Conservation (phyloP, 2,329 filamentous ascomycete genomes). For the Elsinoe ampelina region DNA sequence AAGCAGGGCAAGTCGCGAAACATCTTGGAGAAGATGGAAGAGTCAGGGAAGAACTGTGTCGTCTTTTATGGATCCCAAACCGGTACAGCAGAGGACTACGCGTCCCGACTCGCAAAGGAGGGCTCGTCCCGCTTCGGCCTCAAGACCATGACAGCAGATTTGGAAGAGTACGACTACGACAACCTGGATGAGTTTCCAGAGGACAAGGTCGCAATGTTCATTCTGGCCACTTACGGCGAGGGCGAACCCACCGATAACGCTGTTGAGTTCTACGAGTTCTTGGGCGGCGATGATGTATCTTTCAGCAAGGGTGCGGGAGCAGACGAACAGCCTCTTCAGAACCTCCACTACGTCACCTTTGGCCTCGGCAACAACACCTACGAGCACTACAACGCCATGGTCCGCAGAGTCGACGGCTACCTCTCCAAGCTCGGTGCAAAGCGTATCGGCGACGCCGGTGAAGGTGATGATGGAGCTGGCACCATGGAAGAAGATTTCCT, state of each 20-base stretch:
- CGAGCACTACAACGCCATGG: constrained; percentile 94
- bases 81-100: constrained; percentile 96
- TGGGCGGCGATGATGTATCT: constrained; percentile 67
- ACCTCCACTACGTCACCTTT: constrained; percentile 76
- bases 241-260: constrained; percentile 98
- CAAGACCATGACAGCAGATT: constrained; percentile 95
- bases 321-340: constrained; percentile 63
- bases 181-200: constrained; percentile 80
- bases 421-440: constrained; percentile 73
- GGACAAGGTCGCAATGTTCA: constrained; percentile 90
- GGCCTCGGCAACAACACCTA: constrained; percentile 41
- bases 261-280: constrained; percentile 97
- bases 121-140: constrained; percentile 92
- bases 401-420: constrained; percentile 77
- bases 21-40: constrained; percentile 91
- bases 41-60: constrained; percentile 91
- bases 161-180: constrained; percentile 96
- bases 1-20: constrained; percentile 82
- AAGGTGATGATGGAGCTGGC: constrained; percentile 94
- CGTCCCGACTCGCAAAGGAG: constrained; percentile 90
- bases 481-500: constrained; percentile 99
- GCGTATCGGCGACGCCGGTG: constrained; percentile 78
- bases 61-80: constrained; percentile 99
- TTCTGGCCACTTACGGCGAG: constrained; percentile 95
- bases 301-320: constrained; percentile 61